Evolutionary conservation across 2,329 filamentous ascomycete genomes (phyloP), one percentile per base, ranked within the genome.

Genomic region (Plectosphaerella plurivora): DNA sequence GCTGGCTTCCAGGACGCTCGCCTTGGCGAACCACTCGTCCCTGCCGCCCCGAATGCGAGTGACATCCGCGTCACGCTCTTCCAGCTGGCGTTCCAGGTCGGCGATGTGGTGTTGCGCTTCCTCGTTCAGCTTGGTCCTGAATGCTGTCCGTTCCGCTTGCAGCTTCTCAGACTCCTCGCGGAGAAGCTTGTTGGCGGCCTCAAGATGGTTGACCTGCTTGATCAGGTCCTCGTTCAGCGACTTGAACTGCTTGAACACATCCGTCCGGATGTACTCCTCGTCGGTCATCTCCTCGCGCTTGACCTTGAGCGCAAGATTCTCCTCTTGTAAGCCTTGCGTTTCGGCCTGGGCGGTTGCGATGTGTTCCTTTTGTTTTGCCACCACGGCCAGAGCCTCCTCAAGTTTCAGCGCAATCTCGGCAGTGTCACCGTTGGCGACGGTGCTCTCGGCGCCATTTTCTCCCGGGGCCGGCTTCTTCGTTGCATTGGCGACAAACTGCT

Each of bases 201-300:
- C 93, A 14, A 97, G 73, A 61, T 93, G 86, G 67, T 99, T 99
- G 63, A 96, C 86, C 37, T 91, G 86, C 68, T 90, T 93, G 60
- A 97, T 91, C 9, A 96, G 82, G 61, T 97, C 93, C 63, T 97
- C 94, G 61, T 95, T 89, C 62, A 97, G 91, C 22, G 81, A 82
- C 71, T 92, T 95, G 64, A 97, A 81, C 56, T 89, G 84, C 71
- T 96, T 97, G 79, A 96, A 99, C 3, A 96, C 79, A 61, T 97
- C 91, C 5, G 91, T 96, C 53, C 91, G 86, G 41, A 91, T 86
- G 65, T 95, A 97, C 61, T 99, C 94, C 57, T 99, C 94, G 62
- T 99, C 94, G 0, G 89, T 88, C 45, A 92, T 75, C 51, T 82
- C 86, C 14, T 89, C 85, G 47, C 89, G 77, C 66, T 86, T 79